phyloP scores from a whole-genome alignment of 805 yeast genomes.

The Candida silvatica region DNA sequence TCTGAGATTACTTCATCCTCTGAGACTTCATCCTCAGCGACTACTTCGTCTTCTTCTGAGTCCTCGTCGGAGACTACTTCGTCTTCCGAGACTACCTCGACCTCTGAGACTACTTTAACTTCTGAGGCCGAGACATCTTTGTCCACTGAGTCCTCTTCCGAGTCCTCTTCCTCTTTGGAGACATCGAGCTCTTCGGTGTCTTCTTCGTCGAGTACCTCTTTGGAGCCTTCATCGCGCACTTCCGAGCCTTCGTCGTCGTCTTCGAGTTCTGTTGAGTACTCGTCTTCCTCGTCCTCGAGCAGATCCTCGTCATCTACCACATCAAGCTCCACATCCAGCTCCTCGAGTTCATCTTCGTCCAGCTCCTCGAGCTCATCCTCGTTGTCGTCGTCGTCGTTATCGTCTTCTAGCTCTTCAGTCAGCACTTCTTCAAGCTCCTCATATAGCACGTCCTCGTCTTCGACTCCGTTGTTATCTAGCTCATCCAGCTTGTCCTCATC shows the following conservation, averaged over 20 bases:
- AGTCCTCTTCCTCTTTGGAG: no score
- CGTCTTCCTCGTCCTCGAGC: not conserved
- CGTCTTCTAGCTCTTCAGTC: not conserved
- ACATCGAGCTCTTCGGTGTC: no score
- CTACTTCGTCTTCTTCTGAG: no score
- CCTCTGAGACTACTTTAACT: no score
- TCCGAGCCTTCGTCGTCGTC: slow-evolving; percentile 15
- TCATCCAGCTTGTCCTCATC: not conserved
- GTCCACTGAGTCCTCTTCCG: no score
- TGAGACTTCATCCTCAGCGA: no score
- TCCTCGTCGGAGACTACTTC: no score
- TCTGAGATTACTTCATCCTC: no score
- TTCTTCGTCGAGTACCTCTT: slow-evolving; percentile 2
- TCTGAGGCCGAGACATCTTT: no score
- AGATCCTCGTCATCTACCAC: not conserved
- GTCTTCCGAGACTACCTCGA: no score
- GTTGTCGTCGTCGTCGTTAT: not conserved
- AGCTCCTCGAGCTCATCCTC: not conserved
- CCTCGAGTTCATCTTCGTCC: not conserved
- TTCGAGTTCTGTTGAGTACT: slow-evolving; percentile 18
- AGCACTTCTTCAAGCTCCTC: slow-evolving; percentile 1
- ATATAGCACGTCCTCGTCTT: slow-evolving; percentile 2
- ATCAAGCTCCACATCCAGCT: not conserved
- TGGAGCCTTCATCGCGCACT: slow-evolving; percentile 15
- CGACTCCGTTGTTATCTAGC: not conserved